phyloP scores from a whole-genome alignment of 768 basidiomycete species.

The Mycena epipterygia region DNA sequence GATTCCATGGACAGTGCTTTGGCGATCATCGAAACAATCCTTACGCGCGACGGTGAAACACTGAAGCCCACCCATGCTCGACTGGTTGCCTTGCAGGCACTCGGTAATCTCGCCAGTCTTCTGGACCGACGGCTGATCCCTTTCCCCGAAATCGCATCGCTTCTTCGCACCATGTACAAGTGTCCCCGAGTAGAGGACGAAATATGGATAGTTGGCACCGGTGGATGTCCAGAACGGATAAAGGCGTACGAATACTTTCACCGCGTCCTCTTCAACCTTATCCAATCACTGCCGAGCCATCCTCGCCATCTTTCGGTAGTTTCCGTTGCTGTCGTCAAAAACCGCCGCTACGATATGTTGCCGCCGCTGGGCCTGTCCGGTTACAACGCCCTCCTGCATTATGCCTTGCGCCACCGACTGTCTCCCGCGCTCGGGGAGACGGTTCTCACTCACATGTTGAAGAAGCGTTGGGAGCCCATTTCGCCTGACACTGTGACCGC shows the following conservation, averaged over 20 bases:
- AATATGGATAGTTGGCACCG: constrained; percentile 53
- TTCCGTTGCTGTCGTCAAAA: constrained; percentile 25
- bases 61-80: constrained; percentile 39
- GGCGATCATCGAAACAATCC: constrained; percentile 48
- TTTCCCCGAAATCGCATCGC: constrained; percentile 55
- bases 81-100: constrained; percentile 65
- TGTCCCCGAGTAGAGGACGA: constrained; percentile 56
- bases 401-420: constrained; percentile 72
- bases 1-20: constrained; percentile 44
- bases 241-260: constrained; percentile 65
- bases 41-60: constrained; percentile 43
- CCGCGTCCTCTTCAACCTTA: constrained; percentile 58
- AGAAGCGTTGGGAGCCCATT: constrained; percentile 54
- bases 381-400: constrained; percentile 77
- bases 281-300: constrained; percentile 48
- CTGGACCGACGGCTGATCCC: constrained; percentile 66
- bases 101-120: constrained; percentile 69
- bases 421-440: constrained; percentile 61
- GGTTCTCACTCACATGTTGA: constrained; percentile 70
- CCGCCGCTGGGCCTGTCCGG: constrained; percentile 55
- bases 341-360: constrained; percentile 35
- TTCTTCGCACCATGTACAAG: constrained; percentile 63
- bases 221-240: constrained; percentile 44
- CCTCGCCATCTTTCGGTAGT: constrained; percentile 37
- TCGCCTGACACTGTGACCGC: constrained; percentile 63